Evolutionary conservation across 805 yeast genomes (phyloP).

Genomic region (Wickerhamomyces pijperi): DNA sequence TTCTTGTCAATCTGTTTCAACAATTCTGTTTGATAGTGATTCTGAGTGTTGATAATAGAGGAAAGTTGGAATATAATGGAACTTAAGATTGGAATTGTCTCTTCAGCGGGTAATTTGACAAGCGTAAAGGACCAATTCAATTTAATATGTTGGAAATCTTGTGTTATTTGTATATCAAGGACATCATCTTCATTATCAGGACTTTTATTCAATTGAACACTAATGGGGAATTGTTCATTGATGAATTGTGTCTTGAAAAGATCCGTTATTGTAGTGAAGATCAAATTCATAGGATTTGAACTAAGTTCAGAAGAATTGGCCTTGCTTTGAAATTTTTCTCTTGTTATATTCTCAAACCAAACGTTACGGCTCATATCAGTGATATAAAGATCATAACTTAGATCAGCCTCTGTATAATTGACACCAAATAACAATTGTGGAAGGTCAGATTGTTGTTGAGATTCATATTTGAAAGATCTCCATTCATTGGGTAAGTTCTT

Average conservation of each 20-base stretch:
- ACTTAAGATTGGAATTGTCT: conserved; percentile 13
- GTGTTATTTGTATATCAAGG: conserved; percentile 8
- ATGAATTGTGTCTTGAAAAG: conserved; percentile 10
- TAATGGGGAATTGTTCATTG: conserved; percentile 3
- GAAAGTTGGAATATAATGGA: conserved; percentile 13
- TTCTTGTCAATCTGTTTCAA: conserved; percentile 15
- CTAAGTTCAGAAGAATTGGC: conserved; percentile 10
- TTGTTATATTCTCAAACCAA: conserved; percentile 15
- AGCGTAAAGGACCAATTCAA: conserved; percentile 16
- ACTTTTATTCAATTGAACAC: conserved; percentile 4
- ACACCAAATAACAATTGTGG: no score
- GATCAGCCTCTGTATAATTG: no score
- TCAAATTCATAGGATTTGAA: conserved; percentile 3
- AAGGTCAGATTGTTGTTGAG: no score
- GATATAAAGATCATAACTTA: conserved; percentile 9
- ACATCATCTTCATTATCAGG: conserved; percentile 9
- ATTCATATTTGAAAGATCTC: not conserved
- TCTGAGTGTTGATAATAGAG: conserved; percentile 11
- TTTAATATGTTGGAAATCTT: conserved; percentile 3
- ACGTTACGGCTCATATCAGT: conserved; percentile 13
- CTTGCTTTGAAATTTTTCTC: conserved; percentile 7
- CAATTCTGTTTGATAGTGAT: conserved; percentile 12
- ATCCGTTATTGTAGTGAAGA: conserved; percentile 7
- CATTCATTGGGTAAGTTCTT: not conserved
- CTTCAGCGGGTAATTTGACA: conserved; percentile 11